phyloP scores from a whole-genome alignment of 2,329 filamentous ascomycete genomes.

The Penicillium brevicompactum region DNA sequence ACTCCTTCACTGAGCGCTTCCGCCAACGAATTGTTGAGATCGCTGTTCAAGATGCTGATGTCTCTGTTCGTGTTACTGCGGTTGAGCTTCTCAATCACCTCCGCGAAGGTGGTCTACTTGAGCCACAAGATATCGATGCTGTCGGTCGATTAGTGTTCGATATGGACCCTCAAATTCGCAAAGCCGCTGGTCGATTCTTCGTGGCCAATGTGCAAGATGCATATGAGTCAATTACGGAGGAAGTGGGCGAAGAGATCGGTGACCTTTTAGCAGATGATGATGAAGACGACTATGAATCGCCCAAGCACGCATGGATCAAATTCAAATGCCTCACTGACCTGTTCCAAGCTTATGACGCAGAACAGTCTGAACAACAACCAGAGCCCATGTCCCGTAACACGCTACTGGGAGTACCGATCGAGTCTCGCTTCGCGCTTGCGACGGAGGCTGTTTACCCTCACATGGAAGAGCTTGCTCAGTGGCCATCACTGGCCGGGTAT shows the following conservation, averaged over 20 bases:
- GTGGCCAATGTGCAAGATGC: constrained; percentile 81
- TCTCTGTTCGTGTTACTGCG: constrained; percentile 74
- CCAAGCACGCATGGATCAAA: constrained; percentile 82
- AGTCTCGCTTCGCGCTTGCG: constrained; percentile 83
- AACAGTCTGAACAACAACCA: constrained; percentile 46
- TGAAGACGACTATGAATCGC: constrained; percentile 69
- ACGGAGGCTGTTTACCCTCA: constrained; percentile 83
- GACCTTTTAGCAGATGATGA: constrained; percentile 77
- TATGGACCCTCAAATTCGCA: constrained; percentile 78
- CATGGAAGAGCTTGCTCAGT: constrained; percentile 77
- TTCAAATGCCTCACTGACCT: constrained; percentile 88
- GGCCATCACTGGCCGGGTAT: constrained; percentile 88
- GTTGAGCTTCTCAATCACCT: constrained; percentile 82
- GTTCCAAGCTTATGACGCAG: constrained; percentile 76
- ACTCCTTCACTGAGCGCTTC: constrained; percentile 92
- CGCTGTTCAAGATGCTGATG: constrained; percentile 80
- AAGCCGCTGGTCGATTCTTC: constrained; percentile 88
- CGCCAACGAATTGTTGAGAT: constrained; percentile 87
- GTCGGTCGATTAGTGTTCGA: constrained; percentile 90
- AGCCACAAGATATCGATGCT: constrained; percentile 86
- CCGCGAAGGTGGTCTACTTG: constrained; percentile 80
- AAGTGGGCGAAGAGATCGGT: constrained; percentile 77
- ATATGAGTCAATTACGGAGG: constrained; percentile 77
- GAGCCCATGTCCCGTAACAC: constrained; percentile 32
- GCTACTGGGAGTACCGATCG: constrained; percentile 65